Conservation (phyloP, 2,329 filamentous ascomycete species). For the Rutstroemia sp. region DNA sequence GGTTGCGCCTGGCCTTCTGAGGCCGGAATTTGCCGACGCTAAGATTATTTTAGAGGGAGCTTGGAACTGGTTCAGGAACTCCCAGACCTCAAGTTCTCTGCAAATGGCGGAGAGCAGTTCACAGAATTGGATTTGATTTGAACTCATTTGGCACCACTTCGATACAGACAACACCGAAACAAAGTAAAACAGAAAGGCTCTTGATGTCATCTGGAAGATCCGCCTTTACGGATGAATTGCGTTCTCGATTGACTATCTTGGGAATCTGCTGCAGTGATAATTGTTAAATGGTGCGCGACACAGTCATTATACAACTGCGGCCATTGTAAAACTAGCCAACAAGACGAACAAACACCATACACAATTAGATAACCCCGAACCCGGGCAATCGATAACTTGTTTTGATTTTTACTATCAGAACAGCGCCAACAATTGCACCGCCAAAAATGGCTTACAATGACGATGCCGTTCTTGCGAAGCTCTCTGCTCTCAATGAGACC, state of each 20-base stretch:
- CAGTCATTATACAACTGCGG: not conserved
- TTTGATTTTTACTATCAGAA: not conserved
- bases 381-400: not conserved
- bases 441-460: slow-evolving; percentile 82
- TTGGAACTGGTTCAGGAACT: not conserved
- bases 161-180: no score
- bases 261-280: no score
- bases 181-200: no score
- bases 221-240: no score
- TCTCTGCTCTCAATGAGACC: slow-evolving; percentile 91
- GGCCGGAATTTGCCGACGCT: slow-evolving; percentile 8
- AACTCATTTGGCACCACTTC: no score
- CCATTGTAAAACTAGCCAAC: not conserved
- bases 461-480: slow-evolving; percentile 89
- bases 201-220: no score
- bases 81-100: not conserved
- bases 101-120: not conserved
- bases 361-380: not conserved
- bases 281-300: no score
- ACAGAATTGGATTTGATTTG: not conserved
- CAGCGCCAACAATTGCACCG: not conserved
- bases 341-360: not conserved
- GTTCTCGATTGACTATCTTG: no score
- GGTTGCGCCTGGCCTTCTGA: not conserved
- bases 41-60: slow-evolving; percentile 6